A percentile compares a stretch with the other conserved stretches of the same genome.
Conservation (phyloP, 805 yeast genomes). For the Teunomyces stri region DNA sequence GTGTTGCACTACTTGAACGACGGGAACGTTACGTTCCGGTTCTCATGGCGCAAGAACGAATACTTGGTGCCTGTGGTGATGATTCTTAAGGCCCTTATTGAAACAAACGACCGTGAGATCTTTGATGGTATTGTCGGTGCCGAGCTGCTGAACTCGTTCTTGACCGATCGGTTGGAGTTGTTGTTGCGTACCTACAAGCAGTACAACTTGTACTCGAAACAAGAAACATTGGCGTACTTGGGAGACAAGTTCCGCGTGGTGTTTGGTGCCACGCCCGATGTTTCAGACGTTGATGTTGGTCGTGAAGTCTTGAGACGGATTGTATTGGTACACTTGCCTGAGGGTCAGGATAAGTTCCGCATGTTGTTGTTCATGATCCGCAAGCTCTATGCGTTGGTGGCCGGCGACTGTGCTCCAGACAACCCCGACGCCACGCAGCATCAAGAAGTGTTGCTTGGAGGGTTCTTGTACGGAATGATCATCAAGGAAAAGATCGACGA, state of each 20-base stretch:
- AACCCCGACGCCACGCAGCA: constrained; percentile 99
- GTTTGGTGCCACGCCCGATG: constrained; percentile 83
- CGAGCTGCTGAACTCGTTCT: constrained; percentile 82
- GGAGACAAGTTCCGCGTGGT: constrained; percentile 97
- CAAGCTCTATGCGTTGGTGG: constrained; percentile 89
- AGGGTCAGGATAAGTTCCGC: constrained; percentile 77
- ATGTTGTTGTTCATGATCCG: constrained; percentile 91
- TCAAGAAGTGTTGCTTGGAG: constrained; percentile 94
- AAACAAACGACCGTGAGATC: constrained; percentile 90
- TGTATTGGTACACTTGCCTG: constrained; percentile 82
- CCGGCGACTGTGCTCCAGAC: constrained; percentile 95
- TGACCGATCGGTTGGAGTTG: constrained; percentile 96
- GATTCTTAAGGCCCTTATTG: constrained; percentile 86
- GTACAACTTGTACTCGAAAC: constrained; percentile 72
- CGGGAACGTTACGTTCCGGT: constrained; percentile 94
- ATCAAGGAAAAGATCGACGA: constrained; percentile 95
- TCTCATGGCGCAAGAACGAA: constrained; percentile 96
- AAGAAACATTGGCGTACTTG: constrained; percentile 88
- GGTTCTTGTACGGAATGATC: constrained; percentile 95
- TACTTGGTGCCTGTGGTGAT: constrained; percentile 89
- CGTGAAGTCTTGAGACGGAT: constrained; percentile 76
- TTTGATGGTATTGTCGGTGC: constrained; percentile 95
- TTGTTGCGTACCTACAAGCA: constrained; percentile 83
- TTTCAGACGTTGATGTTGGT: constrained; percentile 88
- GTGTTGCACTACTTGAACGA: constrained; percentile 94